These are phyloP conservation scores for Agaricus sinodeliciosus DNA, from an alignment of 768 basidiomycete genomes.

Conservation along the genomic window DNA sequence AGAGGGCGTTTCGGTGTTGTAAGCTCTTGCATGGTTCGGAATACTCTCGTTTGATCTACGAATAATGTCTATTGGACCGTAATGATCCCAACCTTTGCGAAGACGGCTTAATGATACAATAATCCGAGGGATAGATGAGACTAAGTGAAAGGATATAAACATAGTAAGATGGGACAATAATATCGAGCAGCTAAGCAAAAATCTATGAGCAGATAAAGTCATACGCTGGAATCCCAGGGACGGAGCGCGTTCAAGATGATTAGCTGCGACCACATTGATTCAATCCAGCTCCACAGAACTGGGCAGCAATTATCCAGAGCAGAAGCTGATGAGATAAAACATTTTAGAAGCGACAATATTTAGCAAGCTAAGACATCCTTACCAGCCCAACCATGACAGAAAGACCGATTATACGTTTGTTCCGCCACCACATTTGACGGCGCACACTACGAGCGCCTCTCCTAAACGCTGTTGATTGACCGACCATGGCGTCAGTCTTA, in stretches of 20 bases:
- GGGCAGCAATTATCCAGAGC: slow-evolving; percentile 77
- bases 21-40: too few species aligned
- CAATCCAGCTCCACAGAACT: slow-evolving; percentile 83
- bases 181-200: background rate
- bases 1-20: too few species aligned
- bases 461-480: slow-evolving; percentile 89
- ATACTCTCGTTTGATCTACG: too few species aligned
- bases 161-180: background rate
- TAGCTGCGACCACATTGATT: slow-evolving; percentile 46
- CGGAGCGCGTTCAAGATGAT: background rate
- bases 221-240: background rate
- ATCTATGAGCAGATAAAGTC: background rate
- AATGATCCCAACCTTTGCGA: too few species aligned
- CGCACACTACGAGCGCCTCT: slow-evolving; percentile 80
- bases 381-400: slow-evolving; percentile 68
- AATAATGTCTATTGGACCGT: too few species aligned
- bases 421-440: slow-evolving; percentile 89
- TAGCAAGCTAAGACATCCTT: slow-evolving; percentile 18
- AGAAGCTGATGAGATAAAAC: slow-evolving; percentile 42
- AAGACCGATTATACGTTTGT: slow-evolving; percentile 61
- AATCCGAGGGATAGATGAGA: too few species aligned
- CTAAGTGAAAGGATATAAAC: background rate
- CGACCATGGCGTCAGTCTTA: slow-evolving; percentile 94
- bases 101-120: too few species aligned
- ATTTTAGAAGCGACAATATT: slow-evolving; percentile 1